Evolutionary conservation across 805 yeast species (phyloP).

Genomic region (Wickerhamomyces subpelliculosus): DNA sequence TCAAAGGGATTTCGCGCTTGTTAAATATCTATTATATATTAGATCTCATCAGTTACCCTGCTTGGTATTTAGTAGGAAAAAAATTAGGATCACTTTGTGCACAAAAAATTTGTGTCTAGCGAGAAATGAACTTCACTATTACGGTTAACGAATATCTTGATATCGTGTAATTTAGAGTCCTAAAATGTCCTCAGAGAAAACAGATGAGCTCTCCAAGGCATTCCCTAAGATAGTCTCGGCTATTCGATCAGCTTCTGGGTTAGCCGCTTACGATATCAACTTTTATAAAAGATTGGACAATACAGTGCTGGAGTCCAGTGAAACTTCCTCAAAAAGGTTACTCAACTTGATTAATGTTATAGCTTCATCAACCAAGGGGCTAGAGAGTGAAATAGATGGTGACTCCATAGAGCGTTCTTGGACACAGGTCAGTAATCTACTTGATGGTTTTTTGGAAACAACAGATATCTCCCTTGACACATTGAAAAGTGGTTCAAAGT

Average conservation of each 20-base stretch:
- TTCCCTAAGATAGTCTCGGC: constrained; percentile 46
- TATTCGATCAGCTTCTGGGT: constrained; percentile 58
- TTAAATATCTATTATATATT: no score
- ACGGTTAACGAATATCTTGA: no score
- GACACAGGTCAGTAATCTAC: constrained; percentile 51
- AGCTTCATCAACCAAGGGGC: constrained; percentile 28
- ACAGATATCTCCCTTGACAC: constrained; percentile 63
- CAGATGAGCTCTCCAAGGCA: not conserved
- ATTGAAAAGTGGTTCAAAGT: constrained; percentile 13
- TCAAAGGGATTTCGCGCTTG: no score
- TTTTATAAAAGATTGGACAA: constrained; percentile 63
- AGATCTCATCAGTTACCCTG: not conserved
- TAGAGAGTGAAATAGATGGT: constrained; percentile 21
- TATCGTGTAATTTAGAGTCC: no score
- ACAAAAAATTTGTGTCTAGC: no score
- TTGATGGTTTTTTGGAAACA: constrained; percentile 72
- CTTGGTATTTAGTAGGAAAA: no score
- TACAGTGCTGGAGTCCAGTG: constrained; percentile 32
- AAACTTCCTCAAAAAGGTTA: constrained; percentile 33
- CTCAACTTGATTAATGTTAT: constrained; percentile 40
- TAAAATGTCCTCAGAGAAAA: not conserved
- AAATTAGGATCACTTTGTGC: not conserved
- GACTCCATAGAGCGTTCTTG: constrained; percentile 46
- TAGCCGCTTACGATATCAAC: constrained; percentile 75
- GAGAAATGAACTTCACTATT: no score